A percentile compares a stretch with the other conserved stretches of the same genome.
phyloP scores from a whole-genome alignment of 306 rosid species.

The Citrullus colocynthis region DNA sequence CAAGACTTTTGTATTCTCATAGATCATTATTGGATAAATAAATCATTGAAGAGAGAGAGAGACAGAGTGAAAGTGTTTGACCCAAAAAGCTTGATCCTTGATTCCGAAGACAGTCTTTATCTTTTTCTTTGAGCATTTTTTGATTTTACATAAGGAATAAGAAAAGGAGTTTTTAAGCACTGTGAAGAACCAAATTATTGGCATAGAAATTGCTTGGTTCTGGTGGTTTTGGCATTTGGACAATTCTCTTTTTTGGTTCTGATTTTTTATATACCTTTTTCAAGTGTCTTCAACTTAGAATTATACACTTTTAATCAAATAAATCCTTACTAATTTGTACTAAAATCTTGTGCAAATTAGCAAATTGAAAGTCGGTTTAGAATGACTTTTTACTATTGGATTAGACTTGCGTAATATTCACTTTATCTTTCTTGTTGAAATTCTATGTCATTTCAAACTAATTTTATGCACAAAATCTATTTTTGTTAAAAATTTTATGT shows the following conservation, averaged over 20 bases:
- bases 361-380: no score
- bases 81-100: background rate
- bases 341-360: no score
- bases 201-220: background rate
- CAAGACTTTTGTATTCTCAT: constrained; percentile 15
- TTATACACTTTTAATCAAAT: no score
- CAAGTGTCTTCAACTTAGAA: background rate
- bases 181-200: background rate
- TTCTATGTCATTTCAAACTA: no score
- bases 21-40: constrained; percentile 28
- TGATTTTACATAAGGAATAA: background rate
- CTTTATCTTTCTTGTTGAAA: no score
- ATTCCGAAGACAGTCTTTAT: background rate
- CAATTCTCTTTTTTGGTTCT: background rate
- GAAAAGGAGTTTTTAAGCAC: background rate
- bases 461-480: no score
- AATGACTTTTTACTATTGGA: no score
- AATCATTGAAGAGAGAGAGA: constrained; percentile 21
- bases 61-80: background rate
- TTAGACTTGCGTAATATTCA: no score
- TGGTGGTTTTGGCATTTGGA: background rate
- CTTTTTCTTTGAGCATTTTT: background rate
- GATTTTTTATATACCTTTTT: background rate
- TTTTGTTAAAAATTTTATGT: no score
- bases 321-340: no score